phyloP scores from a whole-genome alignment of 1,284 basidiomycete species.

The Ustilago cynodontis region DNA sequence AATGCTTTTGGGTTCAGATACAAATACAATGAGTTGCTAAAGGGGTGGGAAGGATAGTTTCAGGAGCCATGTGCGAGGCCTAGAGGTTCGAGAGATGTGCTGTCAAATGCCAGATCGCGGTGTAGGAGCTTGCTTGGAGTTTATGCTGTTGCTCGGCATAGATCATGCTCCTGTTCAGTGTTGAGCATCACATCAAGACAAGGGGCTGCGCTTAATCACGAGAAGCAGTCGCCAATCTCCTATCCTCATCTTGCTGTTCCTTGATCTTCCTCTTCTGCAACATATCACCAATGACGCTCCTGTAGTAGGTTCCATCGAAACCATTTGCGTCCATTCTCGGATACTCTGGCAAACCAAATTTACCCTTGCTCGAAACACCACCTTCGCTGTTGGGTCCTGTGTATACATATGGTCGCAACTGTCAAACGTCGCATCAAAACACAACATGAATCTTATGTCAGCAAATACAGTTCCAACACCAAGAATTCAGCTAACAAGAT shows the following conservation, averaged over 20 bases:
- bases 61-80: too few species aligned
- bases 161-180: too few species aligned
- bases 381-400: slow-evolving; percentile 50
- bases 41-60: too few species aligned
- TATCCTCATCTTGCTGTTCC: slow-evolving; percentile 48
- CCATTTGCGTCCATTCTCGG: slow-evolving; percentile 59
- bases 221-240: slow-evolving; percentile 18
- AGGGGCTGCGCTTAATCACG: slow-evolving; percentile 3
- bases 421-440: neutral
- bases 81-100: too few species aligned
- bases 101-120: too few species aligned
- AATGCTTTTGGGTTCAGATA: slow-evolving; percentile 22
- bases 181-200: neutral
- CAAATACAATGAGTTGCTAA: slow-evolving; percentile 29
- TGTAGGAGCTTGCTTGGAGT: too few species aligned
- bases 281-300: slow-evolving; percentile 57
- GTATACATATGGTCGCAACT: slow-evolving; percentile 65
- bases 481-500: too few species aligned
- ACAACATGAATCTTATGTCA: neutral
- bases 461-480: too few species aligned
- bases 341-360: slow-evolving; percentile 58
- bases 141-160: too few species aligned
- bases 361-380: slow-evolving; percentile 50
- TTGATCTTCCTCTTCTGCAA: slow-evolving; percentile 47
- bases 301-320: slow-evolving; percentile 63